Base-by-base conservation (phyloP, 768 basidiomycete species). In the Boletus vermiculosoides region DNA sequence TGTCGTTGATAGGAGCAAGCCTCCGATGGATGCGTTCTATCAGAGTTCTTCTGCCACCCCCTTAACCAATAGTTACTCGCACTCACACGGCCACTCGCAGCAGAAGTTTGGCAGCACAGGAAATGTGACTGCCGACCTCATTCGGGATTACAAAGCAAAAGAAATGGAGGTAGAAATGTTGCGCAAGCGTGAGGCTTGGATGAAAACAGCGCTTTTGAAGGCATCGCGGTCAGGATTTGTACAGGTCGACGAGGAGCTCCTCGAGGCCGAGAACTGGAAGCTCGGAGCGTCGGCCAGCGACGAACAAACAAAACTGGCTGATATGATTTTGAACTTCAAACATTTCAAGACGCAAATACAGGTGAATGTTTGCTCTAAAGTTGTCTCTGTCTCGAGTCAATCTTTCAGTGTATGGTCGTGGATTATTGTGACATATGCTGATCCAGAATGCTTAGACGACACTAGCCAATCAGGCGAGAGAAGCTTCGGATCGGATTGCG, bases 311-410 rank as follows among this genome's bases (percentile, higher is more conserved):
- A 78, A 76, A 54, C 76, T 87, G 55, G 78, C 83, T 2, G 90
- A 94, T 61, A 80, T 92, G 71, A 77, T 89, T 5, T 74, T 97
- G 54, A 83, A 81, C 66, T 83, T 98, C 66, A 98, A 96, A 76
- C 87, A 92, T 67, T 89, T 94, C 71, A 86, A 86, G 70, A 89
- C 92, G 12, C 84, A 85, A 60, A 80, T 95, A 50, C 91, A 94
- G 85, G 94, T 94, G 59, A 61, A 83, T 73, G 10, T 41, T 37
- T 41, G n/a, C 28, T 52, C 9, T 37, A 13, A 46, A 10, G 4
- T 30, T 40, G 13, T 40, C 25, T 33, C 6, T 31, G 1, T 40
- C 44, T 51, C 36, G 20, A 16, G 22, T 47, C 52, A n/a, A 57
- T 37, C 25, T 54, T 45, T 33, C 34, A 9, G 33, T 30, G 18